Percentiles rank a stretch among this genome's conserved stretches.
Conservation (phyloP, 345 rosid genomes). For the Euphorbia pulcherrima region DNA sequence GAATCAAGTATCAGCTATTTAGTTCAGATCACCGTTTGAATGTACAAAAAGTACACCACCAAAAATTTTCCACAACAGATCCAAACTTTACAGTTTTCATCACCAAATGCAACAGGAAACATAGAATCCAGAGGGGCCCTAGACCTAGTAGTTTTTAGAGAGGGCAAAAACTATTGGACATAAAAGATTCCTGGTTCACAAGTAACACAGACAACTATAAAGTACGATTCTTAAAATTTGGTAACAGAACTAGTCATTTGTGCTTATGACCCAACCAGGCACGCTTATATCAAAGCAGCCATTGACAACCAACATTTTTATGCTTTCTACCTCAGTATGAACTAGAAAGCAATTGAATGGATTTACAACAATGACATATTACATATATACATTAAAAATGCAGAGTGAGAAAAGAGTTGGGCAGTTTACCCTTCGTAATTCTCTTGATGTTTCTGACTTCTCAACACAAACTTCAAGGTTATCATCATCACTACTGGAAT, state of each 20-base stretch:
- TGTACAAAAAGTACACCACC: not conserved
- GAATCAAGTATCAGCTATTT: no score
- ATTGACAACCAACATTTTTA: not conserved
- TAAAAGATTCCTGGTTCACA: not conserved
- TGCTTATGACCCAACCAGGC: not conserved
- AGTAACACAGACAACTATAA: not conserved
- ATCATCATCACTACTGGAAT: conserved; percentile 32
- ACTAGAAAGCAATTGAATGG: not conserved
- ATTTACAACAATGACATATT: not conserved
- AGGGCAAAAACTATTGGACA: not conserved
- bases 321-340: no score
- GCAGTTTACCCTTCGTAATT: conserved; percentile 67
- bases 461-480: conserved; percentile 24
- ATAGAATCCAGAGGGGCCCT: not conserved
- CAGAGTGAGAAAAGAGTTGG: not conserved
- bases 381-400: not conserved
- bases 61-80: not conserved
- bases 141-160: not conserved
- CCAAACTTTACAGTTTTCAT: not conserved
- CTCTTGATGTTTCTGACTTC: conserved; percentile 31
- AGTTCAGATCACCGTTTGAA: not conserved
- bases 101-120: conserved; percentile 1
- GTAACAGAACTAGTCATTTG: not conserved
- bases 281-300: not conserved
- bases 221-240: not conserved